Evolutionary conservation across 2,329 filamentous ascomycete genomes (phyloP), one percentile per base, ranked within the genome.

Genomic region (Colletotrichum lini): DNA sequence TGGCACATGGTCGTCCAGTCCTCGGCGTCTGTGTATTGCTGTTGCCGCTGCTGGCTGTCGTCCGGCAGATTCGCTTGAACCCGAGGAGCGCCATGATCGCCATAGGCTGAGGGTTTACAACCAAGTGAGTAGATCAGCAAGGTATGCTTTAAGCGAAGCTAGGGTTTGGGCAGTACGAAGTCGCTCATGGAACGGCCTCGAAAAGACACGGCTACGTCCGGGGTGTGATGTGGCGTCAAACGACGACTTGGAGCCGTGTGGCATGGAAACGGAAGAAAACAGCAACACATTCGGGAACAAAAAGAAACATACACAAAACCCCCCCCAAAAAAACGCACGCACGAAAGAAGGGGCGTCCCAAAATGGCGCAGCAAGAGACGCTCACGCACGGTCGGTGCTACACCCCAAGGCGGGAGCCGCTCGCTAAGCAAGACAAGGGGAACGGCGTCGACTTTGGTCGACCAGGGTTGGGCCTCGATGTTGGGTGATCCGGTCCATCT

Each of bases 361-460:
- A 54, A 47, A 49, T 68, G 58, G 68, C 52, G 57, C 64, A 62
- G 57, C 57, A 58, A 21, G 50, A 66, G n/a, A 61, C 30, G 64
- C 68, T 67, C 58, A 61, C 30, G 68, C 64, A 71, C 58, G 64
- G 52, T 52, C 57, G 50, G 58, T 57, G 40, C 45, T 38, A 63
- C 65, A 52, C 12, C 52, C 21, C 38, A 64, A 71, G 65, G 40
- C 65, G 68, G 65, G 68, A 71, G 68, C 68, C 65, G 58, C 65
- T 71, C 65, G 68, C 65, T 71, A 71, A 59, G 68, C 68, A 63
- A 68, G 68, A 59, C 68, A 71, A 63, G 65, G 57, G 42, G 65
- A 64, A 68, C 65, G 58, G 58, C 65, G 65, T 57, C 64, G 57
- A 53, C 68, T 38, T 30, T n/a, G 18, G 50, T 68, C 47, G 38